A percentile compares a stretch with the other conserved stretches of the same genome.
Evolutionary conservation across 129 eudicot species (phyloP).

Genomic region (Dittrichia graveolens): DNA sequence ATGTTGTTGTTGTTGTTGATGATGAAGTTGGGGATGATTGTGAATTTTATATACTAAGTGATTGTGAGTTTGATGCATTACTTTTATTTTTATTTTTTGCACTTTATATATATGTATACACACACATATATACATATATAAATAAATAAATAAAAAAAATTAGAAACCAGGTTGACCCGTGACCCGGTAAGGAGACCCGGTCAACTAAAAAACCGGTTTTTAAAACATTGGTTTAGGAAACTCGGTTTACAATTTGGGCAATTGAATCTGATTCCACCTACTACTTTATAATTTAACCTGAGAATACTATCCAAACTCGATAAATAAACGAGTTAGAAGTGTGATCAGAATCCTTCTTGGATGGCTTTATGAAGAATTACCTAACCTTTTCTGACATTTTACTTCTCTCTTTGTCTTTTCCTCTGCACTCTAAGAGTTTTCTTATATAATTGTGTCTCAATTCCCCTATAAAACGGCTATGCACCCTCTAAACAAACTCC

Average conservation of each 20-base stretch:
- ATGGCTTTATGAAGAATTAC: slow-evolving; percentile 19
- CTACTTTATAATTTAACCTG: slow-evolving; percentile 9
- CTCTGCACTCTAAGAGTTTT: slow-evolving; percentile 20
- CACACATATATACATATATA: too few relatives aligned
- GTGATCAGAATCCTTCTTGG: slow-evolving; percentile 33
- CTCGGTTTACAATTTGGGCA: neutral
- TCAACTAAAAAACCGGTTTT: too few relatives aligned
- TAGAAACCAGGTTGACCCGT: too few relatives aligned
- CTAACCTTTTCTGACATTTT: slow-evolving; percentile 43
- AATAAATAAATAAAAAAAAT: too few relatives aligned
- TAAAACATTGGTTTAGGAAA: too few relatives aligned
- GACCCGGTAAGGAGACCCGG: too few relatives aligned
- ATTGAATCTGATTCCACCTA: slow-evolving; percentile 29
- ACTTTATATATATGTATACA: too few relatives aligned
- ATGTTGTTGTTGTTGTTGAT: too few relatives aligned
- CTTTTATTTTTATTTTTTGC: too few relatives aligned
- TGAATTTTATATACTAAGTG: too few relatives aligned
- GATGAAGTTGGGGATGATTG: too few relatives aligned
- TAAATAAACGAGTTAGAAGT: slow-evolving; percentile 25
- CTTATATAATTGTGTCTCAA: neutral
- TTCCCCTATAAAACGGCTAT: slow-evolving; percentile 31
- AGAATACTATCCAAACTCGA: slow-evolving; percentile 33
- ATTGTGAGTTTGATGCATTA: too few relatives aligned
- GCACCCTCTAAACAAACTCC: neutral
- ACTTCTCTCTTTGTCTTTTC: slow-evolving; percentile 10